Conservation (phyloP, 768 basidiomycete genomes). For the Lactifluus volemus region DNA sequence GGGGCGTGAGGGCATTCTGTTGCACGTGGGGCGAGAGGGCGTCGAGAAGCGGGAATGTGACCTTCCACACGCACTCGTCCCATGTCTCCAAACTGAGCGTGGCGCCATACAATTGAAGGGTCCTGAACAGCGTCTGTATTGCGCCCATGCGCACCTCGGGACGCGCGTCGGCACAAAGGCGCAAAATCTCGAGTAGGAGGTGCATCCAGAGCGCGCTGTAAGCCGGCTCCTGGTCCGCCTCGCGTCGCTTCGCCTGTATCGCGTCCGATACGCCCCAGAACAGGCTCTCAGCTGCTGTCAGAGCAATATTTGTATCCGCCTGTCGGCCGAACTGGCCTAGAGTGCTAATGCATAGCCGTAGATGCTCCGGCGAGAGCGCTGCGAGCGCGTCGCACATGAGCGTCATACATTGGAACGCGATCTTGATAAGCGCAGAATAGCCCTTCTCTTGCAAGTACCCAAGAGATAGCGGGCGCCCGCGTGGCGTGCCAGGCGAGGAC, state of each 20-base stretch:
- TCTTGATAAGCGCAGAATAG: slow-evolving; percentile 72
- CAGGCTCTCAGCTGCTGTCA: slow-evolving; percentile 88
- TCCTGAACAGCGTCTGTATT: slow-evolving; percentile 91
- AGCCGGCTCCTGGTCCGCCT: slow-evolving; percentile 49
- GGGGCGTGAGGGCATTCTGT: slow-evolving; percentile 20
- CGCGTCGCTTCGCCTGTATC: slow-evolving; percentile 76
- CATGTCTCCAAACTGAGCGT: slow-evolving; percentile 77
- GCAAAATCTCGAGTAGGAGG: slow-evolving; percentile 74
- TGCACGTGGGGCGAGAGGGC: slow-evolving; percentile 52
- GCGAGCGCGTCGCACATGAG: slow-evolving; percentile 91
- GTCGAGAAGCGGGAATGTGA: slow-evolving; percentile 82
- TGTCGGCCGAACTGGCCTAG: slow-evolving; percentile 89
- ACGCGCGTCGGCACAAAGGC: slow-evolving; percentile 71
- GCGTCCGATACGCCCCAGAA: slow-evolving; percentile 96
- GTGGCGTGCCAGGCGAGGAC: slow-evolving; percentile 23
- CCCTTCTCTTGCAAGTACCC: slow-evolving; percentile 58
- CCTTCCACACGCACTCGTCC: slow-evolving; percentile 86
- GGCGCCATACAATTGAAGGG: slow-evolving; percentile 88
- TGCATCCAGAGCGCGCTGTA: slow-evolving; percentile 94
- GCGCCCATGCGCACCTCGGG: slow-evolving; percentile 89
- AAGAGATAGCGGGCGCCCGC: slow-evolving; percentile 31
- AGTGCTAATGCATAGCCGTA: slow-evolving; percentile 83
- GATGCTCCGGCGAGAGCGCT: slow-evolving; percentile 67
- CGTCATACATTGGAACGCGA: slow-evolving; percentile 89
- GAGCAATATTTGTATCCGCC: slow-evolving; percentile 89